A percentile compares a stretch with the other conserved stretches of the same genome.
These are phyloP conservation scores for Peziza echinospora DNA, from an alignment of 495 filamentous ascomycete genomes.

Conservation along the genomic window DNA sequence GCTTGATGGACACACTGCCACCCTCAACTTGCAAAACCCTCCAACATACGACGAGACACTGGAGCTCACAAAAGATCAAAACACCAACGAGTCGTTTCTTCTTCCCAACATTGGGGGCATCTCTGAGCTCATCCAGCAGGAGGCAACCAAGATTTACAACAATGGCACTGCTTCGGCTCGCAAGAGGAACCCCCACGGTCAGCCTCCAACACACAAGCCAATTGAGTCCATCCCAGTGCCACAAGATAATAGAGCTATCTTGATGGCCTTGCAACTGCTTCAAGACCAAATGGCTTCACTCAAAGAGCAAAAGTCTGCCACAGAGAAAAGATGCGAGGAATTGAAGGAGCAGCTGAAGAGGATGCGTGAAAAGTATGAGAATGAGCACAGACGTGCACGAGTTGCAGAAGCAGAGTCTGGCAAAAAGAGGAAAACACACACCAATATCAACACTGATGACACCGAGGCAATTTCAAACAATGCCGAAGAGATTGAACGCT, in stretches of 20 bases:
- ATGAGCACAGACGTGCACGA: slow-evolving; percentile 25
- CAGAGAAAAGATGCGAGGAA: slow-evolving; percentile 32
- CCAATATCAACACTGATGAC: slow-evolving; percentile 22
- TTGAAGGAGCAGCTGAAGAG: slow-evolving; percentile 37
- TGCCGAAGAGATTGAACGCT: slow-evolving; percentile 21
- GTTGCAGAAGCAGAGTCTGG: slow-evolving; percentile 23
- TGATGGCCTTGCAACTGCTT: slow-evolving; percentile 43
- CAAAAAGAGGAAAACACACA: slow-evolving; percentile 16
- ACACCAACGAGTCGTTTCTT: slow-evolving; percentile 29
- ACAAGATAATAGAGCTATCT: slow-evolving; percentile 45
- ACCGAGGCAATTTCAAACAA: slow-evolving; percentile 17
- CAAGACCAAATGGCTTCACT: slow-evolving; percentile 43
- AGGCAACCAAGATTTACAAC: slow-evolving; percentile 22
- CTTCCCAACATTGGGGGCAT: slow-evolving; percentile 49
- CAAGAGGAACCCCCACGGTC: slow-evolving; percentile 24
- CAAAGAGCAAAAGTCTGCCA: slow-evolving; percentile 37
- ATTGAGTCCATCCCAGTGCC: slow-evolving; percentile 44
- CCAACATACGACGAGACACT: slow-evolving; percentile 8
- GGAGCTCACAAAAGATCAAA: slow-evolving; percentile 6
- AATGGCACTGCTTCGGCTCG: slow-evolving; percentile 2
- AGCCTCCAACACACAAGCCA: slow-evolving; percentile 24
- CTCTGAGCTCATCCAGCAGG: slow-evolving; percentile 47
- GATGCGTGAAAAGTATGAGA: slow-evolving; percentile 26
- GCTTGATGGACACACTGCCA: slow-evolving; percentile 13
- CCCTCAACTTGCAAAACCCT: slow-evolving; percentile 6